A percentile compares a stretch with the other conserved stretches of the same genome.
These are phyloP conservation scores for Carpinus fangiana DNA, from an alignment of 306 rosid genomes.

Conservation along the genomic window DNA sequence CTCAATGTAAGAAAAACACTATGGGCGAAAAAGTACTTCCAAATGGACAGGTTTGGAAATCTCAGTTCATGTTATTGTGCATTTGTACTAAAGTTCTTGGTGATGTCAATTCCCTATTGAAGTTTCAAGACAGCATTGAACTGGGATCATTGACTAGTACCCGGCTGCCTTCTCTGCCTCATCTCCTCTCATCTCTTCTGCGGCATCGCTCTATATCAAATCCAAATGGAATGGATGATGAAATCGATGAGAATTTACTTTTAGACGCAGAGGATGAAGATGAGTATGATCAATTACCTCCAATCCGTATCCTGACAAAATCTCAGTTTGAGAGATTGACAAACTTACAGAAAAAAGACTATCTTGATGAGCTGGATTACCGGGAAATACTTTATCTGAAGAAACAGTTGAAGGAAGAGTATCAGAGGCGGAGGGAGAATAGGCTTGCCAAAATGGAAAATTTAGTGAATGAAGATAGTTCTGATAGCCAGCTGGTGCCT, in stretches of 20 bases:
- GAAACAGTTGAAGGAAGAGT: slow-evolving; percentile 88
- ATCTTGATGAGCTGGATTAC: slow-evolving; percentile 92
- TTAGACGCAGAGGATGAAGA: slow-evolving; percentile 61
- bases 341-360: slow-evolving; percentile 60
- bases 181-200: slow-evolving; percentile 83
- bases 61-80: slow-evolving; percentile 74
- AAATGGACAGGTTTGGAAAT: slow-evolving; percentile 94
- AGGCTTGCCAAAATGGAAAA: slow-evolving; percentile 41
- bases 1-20: slow-evolving; percentile 63
- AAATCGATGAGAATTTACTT: slow-evolving; percentile 56
- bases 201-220: slow-evolving; percentile 42
- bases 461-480: slow-evolving; percentile 34
- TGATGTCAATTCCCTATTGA: slow-evolving; percentile 75
- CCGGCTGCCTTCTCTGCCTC: slow-evolving; percentile 83
- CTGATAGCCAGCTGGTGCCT: slow-evolving; percentile 55
- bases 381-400: slow-evolving; percentile 86
- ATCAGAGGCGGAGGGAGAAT: slow-evolving; percentile 48
- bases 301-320: slow-evolving; percentile 73
- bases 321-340: slow-evolving; percentile 80
- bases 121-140: slow-evolving; percentile 75
- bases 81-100: slow-evolving; percentile 80
- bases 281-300: slow-evolving; percentile 86
- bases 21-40: slow-evolving; percentile 92
- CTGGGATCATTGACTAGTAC: slow-evolving; percentile 58
- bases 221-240: slow-evolving; percentile 50